These are phyloP conservation scores for Syncephalastrum contaminatum DNA, from an alignment of 371 early-diverging fungal species.

Conservation along the genomic window DNA sequence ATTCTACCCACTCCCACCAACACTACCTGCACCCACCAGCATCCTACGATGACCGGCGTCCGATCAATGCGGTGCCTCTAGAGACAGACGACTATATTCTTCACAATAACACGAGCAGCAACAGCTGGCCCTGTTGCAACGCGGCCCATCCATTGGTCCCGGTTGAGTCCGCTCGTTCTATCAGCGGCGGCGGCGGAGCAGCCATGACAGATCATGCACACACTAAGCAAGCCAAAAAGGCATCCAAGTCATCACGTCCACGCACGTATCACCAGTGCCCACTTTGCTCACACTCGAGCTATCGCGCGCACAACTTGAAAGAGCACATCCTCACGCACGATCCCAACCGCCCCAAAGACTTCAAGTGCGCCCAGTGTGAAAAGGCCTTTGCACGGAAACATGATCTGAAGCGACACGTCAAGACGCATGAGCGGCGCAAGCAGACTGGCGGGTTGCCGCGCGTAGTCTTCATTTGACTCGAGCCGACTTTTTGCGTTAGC, in stretches of 20 bases:
- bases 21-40: too few relatives aligned
- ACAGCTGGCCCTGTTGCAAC: too few relatives aligned
- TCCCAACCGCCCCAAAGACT: constrained; percentile 37
- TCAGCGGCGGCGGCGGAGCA: too few relatives aligned
- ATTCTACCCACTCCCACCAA: too few relatives aligned
- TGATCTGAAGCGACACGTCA: constrained; percentile 66
- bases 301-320: constrained; percentile 45
- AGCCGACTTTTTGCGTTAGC: too few relatives aligned
- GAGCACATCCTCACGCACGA: constrained; percentile 44
- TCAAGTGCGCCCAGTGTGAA: constrained; percentile 43
- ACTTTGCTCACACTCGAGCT: constrained; percentile 33
- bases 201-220: neutral
- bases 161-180: too few relatives aligned
- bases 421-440: constrained; percentile 17
- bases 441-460: neutral
- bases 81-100: too few relatives aligned
- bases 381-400: constrained; percentile 68
- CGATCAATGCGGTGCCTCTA: too few relatives aligned
- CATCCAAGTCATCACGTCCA: neutral
- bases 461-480: too few relatives aligned
- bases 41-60: too few relatives aligned
- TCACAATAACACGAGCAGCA: too few relatives aligned
- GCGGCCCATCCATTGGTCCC: too few relatives aligned
- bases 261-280: constrained; percentile 26
- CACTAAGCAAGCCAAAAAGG: neutral